Evolutionary conservation across 2,329 filamentous ascomycete genomes (phyloP).

Genomic region (Alternaria brassicae): DNA sequence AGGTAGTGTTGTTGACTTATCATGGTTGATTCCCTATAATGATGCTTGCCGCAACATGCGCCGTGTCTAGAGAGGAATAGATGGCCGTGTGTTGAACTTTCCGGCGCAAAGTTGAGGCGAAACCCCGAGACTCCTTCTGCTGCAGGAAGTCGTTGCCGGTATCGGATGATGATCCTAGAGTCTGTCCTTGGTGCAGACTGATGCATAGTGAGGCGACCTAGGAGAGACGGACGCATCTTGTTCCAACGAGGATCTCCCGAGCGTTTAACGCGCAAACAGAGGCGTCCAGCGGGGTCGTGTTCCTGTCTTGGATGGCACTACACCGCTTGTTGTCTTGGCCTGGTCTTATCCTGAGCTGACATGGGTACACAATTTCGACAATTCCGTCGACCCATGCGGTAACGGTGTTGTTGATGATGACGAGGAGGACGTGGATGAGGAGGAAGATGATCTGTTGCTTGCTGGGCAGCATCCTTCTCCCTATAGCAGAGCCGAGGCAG

Average conservation of each 20-base stretch:
- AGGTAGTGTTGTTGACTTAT: neutral
- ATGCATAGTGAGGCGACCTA: conserved; percentile 5
- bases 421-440: too few species aligned
- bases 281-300: neutral
- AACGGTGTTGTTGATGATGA: neutral
- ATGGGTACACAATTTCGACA: neutral
- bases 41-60: neutral
- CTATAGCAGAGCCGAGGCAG: neutral
- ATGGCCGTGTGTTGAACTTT: neutral
- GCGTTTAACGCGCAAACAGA: conserved; percentile 1
- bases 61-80: neutral
- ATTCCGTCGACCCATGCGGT: neutral
- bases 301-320: neutral
- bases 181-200: neutral
- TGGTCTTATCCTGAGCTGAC: neutral
- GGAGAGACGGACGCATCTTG: neutral
- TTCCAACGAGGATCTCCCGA: neutral
- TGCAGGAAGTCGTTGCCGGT: neutral
- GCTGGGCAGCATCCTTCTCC: neutral
- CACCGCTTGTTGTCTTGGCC: neutral
- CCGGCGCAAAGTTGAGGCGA: neutral
- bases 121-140: neutral
- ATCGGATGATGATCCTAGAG: neutral
- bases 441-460: neutral
- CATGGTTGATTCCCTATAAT: neutral